phyloP scores from a whole-genome alignment of 148 eudicot species.

The Simmondsia chinensis region DNA sequence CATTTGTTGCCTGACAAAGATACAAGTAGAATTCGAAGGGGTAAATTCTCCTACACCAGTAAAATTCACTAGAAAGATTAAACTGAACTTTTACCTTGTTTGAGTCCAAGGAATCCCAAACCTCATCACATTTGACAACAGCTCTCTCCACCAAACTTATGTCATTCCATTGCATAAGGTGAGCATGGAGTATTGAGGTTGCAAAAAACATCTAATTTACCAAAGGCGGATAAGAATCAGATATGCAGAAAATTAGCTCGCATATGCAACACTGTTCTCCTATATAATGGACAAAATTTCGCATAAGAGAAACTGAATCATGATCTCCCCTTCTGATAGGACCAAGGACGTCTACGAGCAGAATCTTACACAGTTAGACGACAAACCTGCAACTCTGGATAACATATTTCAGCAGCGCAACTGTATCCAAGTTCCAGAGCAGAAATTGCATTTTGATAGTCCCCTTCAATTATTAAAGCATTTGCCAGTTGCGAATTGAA shows the following conservation, averaged over 20 bases:
- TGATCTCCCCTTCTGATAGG: too few species aligned
- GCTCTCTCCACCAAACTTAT: constrained; percentile 60
- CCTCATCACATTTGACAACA: constrained; percentile 58
- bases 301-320: too few species aligned
- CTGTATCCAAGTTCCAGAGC: constrained; percentile 54
- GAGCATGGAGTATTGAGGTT: constrained; percentile 85
- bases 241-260: too few species aligned
- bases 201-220: constrained; percentile 84
- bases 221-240: constrained; percentile 7
- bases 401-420: constrained; percentile 61
- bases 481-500: constrained; percentile 94
- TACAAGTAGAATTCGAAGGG: not conserved
- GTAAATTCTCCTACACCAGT: not conserved
- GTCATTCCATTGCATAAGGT: constrained; percentile 86
- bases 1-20: not conserved
- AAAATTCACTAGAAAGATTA: constrained; percentile 1
- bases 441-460: constrained; percentile 64
- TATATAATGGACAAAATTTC: too few species aligned
- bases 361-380: constrained; percentile 1
- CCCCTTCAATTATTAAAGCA: constrained; percentile 86
- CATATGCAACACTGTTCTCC: too few species aligned
- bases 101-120: constrained; percentile 65
- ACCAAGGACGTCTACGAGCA: too few species aligned
- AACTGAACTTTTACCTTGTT: constrained; percentile 50
- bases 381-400: constrained; percentile 94